Conservation (phyloP, 2,329 filamentous ascomycete genomes). For the Cladophialophora psammophila region DNA sequence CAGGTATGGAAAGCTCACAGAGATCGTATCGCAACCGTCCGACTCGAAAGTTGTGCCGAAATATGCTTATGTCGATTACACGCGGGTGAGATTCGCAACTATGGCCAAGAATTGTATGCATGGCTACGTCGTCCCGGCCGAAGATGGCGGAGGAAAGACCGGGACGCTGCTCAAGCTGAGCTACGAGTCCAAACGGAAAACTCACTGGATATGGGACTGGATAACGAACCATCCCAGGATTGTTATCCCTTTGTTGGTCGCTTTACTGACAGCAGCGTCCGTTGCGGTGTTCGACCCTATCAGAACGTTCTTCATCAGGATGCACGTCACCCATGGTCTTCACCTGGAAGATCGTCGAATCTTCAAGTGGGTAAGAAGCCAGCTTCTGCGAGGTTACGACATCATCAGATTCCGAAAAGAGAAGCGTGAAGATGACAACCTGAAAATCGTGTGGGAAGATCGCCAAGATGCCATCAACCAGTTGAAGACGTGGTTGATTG, state of each 20-base stretch:
- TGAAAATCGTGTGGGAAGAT: slow-evolving; percentile 87
- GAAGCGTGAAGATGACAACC: slow-evolving; percentile 69
- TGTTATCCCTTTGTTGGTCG: slow-evolving; percentile 82
- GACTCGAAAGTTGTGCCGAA: slow-evolving; percentile 86
- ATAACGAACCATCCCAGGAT: slow-evolving; percentile 84
- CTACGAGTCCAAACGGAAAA: slow-evolving; percentile 80
- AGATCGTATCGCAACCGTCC: slow-evolving; percentile 81
- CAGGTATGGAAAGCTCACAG: slow-evolving; percentile 85
- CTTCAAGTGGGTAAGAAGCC: slow-evolving; percentile 81
- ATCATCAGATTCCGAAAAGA: slow-evolving; percentile 52
- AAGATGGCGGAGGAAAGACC: slow-evolving; percentile 73
- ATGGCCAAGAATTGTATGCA: slow-evolving; percentile 94
- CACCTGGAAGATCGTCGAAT: slow-evolving; percentile 63
- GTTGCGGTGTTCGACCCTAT: slow-evolving; percentile 94
- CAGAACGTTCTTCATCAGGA: slow-evolving; percentile 88
- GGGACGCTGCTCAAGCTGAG: slow-evolving; percentile 81
- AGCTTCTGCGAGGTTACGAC: slow-evolving; percentile 57
- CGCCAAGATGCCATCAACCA: slow-evolving; percentile 81
- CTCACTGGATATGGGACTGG: slow-evolving; percentile 86
- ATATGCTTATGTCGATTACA: slow-evolving; percentile 81
- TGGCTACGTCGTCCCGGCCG: slow-evolving; percentile 74
- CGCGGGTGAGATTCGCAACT: slow-evolving; percentile 74
- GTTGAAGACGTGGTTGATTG: slow-evolving; percentile 83
- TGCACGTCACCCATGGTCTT: slow-evolving; percentile 80
- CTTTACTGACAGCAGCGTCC: slow-evolving; percentile 80